Base-by-base conservation (phyloP, 306 rosid genomes). In the Heteromeles arbutifolia region DNA sequence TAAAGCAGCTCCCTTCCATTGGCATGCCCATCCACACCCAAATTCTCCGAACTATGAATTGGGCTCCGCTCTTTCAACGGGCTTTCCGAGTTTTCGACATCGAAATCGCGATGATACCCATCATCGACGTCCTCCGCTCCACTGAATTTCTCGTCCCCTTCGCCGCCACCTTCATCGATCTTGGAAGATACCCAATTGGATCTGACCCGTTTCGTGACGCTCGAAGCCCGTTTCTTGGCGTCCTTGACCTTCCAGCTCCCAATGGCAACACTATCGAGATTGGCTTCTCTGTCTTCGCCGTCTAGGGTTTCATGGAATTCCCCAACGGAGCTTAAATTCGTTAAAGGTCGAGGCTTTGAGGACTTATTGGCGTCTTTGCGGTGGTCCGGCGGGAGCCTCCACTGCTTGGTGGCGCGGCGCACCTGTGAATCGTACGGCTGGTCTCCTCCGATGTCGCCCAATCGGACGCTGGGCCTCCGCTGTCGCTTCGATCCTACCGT, bases 381-480 rank as follows among this genome's bases (percentile, higher is more conserved):
- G 24, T 69, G 79, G 29, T 87, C 93, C 72, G 84, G 54, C 25
- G 84, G 43, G 2, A 85, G 77, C 85, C 86, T 89, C 98, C 97
- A 95, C 0, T 81, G 90, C 85, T 90, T 95, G 29, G 75, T 28
- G 75, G 75, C 72, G 37, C 97, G 96, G 22, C 97, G 97, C 21
- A 72, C 69, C 24, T 86, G 89, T 65, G 96, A 82, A 57, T 95
- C 97, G 78, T 87, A 90, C 45, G 88, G 87, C 74, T 84, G 97
- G 88, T 92, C 97, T 50, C 90, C 90, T n/a, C 93, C 99, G 87
- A 95, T 92, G 75, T 95, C 97, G 52, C 97, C 99, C 59, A 95
- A 85, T 67, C 97, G 89, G 68, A 95, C 97, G 69, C 97, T 95
- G 1, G 99, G 99, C 25, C 96, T 81, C 9, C 99, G 76, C 79